Percentiles rank a stretch among this genome's conserved stretches.
Conservation (phyloP, 176 grass and related monocot species). For the Ampelocalamus luodianensis region DNA sequence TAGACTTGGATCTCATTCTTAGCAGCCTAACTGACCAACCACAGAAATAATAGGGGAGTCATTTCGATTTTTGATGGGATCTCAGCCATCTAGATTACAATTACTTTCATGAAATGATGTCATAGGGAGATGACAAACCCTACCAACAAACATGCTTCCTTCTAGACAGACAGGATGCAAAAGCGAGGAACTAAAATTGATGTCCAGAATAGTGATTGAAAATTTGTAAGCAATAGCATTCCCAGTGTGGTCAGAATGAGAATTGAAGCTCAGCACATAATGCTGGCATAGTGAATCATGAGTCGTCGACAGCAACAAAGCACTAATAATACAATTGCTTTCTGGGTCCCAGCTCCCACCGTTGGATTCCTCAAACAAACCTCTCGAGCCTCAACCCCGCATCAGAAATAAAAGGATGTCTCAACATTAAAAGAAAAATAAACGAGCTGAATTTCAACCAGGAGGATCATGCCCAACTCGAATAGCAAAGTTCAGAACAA, state of each 20-base stretch:
- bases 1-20: background rate
- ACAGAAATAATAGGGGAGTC: background rate
- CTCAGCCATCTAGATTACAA: background rate
- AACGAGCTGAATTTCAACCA: background rate
- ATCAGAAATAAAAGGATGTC: background rate
- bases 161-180: background rate
- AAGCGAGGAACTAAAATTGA: background rate
- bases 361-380: background rate
- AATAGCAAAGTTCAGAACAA: constrained; percentile 13
- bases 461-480: background rate
- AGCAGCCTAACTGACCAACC: background rate
- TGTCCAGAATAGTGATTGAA: background rate
- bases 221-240: background rate
- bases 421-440: background rate
- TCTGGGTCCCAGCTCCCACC: background rate
- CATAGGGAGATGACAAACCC: background rate
- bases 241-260: background rate
- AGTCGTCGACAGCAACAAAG: too few species aligned
- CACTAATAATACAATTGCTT: background rate
- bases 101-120: background rate
- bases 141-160: background rate
- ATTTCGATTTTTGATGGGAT: background rate
- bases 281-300: background rate
- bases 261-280: background rate
- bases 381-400: background rate